Percentiles rank a stretch among this genome's conserved stretches.
These are phyloP conservation scores for Annulohypoxylon maeteangense DNA, from an alignment of 495 filamentous ascomycete species.

Conservation along the genomic window DNA sequence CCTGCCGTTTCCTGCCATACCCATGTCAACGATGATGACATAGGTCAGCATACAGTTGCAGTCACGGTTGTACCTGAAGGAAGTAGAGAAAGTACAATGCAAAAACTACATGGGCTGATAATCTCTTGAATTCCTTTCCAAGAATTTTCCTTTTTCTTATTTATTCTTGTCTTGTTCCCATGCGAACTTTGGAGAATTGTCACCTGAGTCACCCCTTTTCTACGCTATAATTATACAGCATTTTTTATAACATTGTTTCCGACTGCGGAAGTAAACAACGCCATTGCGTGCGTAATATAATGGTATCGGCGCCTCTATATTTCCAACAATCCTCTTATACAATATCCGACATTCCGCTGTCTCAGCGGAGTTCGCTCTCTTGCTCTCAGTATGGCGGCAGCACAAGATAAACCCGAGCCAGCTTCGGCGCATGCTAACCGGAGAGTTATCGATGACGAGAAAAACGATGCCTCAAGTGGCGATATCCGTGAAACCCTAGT, in stretches of 20 bases:
- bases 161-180: slow-evolving; percentile 9
- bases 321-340: slow-evolving; percentile 42
- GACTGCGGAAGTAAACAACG: slow-evolving; percentile 26
- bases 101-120: neutral
- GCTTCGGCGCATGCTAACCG: neutral
- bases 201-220: neutral
- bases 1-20: neutral
- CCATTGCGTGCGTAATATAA: slow-evolving; percentile 44
- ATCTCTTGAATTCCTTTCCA: slow-evolving; percentile 1
- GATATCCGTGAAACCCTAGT: slow-evolving; percentile 38
- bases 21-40: slow-evolving; percentile 36
- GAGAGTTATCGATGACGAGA: slow-evolving; percentile 23
- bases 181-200: neutral
- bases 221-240: neutral
- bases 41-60: slow-evolving; percentile 24
- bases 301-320: slow-evolving; percentile 36
- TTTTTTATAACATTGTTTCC: slow-evolving; percentile 5
- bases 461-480: slow-evolving; percentile 33
- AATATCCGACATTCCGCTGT: slow-evolving; percentile 45
- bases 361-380: slow-evolving; percentile 47
- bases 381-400: slow-evolving; percentile 50
- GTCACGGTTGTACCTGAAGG: slow-evolving; percentile 13
- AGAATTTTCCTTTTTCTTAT: slow-evolving; percentile 16
- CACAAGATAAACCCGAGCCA: slow-evolving; percentile 31
- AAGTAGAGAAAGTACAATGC: neutral